These are phyloP conservation scores for Alternaria longipes DNA, from an alignment of 2,329 filamentous ascomycete species.

Conservation along the genomic window DNA sequence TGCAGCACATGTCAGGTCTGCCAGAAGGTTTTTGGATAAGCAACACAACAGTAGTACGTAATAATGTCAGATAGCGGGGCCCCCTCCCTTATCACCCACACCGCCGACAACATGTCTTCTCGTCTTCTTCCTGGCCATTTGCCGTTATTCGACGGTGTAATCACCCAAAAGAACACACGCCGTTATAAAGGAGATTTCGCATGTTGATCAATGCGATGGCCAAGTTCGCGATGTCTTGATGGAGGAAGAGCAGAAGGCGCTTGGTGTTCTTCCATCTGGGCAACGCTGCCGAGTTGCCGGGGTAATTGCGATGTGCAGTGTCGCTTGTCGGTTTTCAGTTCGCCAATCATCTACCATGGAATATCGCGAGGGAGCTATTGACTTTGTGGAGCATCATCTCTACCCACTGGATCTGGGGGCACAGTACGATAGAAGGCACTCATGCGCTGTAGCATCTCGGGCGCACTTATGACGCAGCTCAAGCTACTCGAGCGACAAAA, in stretches of 20 bases:
- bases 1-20: background rate
- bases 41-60: background rate
- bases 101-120: background rate
- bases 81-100: background rate
- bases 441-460: background rate
- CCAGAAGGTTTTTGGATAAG: background rate
- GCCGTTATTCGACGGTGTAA: background rate
- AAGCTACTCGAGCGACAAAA: background rate
- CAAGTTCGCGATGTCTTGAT: slow-evolving; percentile 6
- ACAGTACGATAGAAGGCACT: background rate
- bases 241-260: background rate
- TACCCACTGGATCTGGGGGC: background rate
- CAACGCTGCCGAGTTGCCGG: slow-evolving; percentile 20
- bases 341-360: background rate
- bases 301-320: slow-evolving; percentile 29
- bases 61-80: background rate
- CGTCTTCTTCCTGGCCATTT: background rate
- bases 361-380: background rate
- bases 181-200: background rate
- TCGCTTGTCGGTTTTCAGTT: slow-evolving; percentile 16
- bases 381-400: too few relatives aligned
- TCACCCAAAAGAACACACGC: background rate
- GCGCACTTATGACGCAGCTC: background rate
- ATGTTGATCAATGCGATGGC: background rate
- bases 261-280: slow-evolving; percentile 20